Conservation (phyloP, 2,329 filamentous ascomycete species). For the Zasmidium cellare region DNA sequence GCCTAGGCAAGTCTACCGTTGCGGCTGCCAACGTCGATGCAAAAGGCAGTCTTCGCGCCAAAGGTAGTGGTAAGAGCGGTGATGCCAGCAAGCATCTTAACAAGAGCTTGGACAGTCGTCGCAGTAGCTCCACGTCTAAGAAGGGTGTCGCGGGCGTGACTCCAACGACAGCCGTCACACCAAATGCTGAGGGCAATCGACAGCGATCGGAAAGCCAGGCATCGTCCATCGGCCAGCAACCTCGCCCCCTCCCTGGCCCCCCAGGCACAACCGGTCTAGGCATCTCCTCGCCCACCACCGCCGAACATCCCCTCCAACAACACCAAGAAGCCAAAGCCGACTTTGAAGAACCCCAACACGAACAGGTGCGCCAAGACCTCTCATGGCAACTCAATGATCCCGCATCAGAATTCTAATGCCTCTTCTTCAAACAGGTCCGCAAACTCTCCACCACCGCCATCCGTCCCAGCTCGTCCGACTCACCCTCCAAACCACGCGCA, state of each 20-base stretch:
- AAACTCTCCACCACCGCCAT: constrained; percentile 10
- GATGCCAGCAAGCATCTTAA: constrained; percentile 58
- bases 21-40: constrained; percentile 85
- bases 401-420: constrained; percentile 4
- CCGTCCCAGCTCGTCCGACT: constrained; percentile 1
- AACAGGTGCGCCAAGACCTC: constrained; percentile 40
- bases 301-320: constrained; percentile 23
- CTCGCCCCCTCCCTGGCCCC: constrained; percentile 14
- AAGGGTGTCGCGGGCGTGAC: constrained; percentile 58
- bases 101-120: constrained; percentile 86
- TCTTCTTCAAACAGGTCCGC: constrained; percentile 17
- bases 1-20: constrained; percentile 87
- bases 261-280: constrained; percentile 18
- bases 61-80: constrained; percentile 43
- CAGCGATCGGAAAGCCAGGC: constrained; percentile 26
- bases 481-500: too few species aligned
- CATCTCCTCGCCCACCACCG: constrained; percentile 7
- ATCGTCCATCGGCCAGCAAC: constrained; percentile 18
- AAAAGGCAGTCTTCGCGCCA: constrained; percentile 62
- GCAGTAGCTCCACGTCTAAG: constrained; percentile 83
- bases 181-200: constrained; percentile 13
- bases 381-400: constrained; percentile 3
- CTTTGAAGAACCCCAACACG: constrained; percentile 18
- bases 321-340: constrained; percentile 7
- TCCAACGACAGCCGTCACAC: constrained; percentile 11